A percentile compares a stretch with the other conserved stretches of the same genome.
These are phyloP conservation scores for Boletus sp. DNA, from an alignment of 768 basidiomycete genomes.

Conservation along the genomic window DNA sequence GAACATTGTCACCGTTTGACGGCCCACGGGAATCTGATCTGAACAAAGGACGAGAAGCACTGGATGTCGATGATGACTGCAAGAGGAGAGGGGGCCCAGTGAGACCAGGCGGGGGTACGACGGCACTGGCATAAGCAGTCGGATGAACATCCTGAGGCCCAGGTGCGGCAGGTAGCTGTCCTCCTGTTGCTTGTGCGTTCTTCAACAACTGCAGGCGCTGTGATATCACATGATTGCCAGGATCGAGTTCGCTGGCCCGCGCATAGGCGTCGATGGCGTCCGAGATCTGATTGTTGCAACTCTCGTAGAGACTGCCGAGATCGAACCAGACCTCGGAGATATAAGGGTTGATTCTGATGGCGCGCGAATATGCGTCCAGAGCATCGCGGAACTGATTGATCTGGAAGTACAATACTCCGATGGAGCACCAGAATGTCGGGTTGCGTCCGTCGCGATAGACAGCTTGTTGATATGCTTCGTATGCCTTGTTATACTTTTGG, in stretches of 20 bases:
- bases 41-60: conserved; percentile 44
- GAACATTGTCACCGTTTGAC: conserved; percentile 31
- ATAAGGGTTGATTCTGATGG: conserved; percentile 98
- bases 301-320: conserved; percentile 93
- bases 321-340: conserved; percentile 85
- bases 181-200: conserved; percentile 73
- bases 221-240: conserved; percentile 76
- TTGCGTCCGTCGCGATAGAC: conserved; percentile 98
- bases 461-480: conserved; percentile 98
- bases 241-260: conserved; percentile 91
- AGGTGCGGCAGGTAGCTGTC: conserved; percentile 79
- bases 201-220: conserved; percentile 75
- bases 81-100: conserved; percentile 65
- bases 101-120: conserved; percentile 67
- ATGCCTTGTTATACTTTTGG: conserved; percentile 98
- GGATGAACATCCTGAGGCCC: conserved; percentile 96
- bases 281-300: conserved; percentile 97
- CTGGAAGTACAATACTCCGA: conserved; percentile 98
- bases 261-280: conserved; percentile 99
- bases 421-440: conserved; percentile 99
- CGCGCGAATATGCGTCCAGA: conserved; percentile 96
- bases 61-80: conserved; percentile 38
- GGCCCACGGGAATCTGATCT: conserved; percentile 68
- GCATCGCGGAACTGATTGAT: conserved; percentile 99
- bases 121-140: conserved; percentile 83